Evolutionary conservation across 192 early-diverging fungal species (phyloP).

Genomic region (Coemansia sp.): DNA sequence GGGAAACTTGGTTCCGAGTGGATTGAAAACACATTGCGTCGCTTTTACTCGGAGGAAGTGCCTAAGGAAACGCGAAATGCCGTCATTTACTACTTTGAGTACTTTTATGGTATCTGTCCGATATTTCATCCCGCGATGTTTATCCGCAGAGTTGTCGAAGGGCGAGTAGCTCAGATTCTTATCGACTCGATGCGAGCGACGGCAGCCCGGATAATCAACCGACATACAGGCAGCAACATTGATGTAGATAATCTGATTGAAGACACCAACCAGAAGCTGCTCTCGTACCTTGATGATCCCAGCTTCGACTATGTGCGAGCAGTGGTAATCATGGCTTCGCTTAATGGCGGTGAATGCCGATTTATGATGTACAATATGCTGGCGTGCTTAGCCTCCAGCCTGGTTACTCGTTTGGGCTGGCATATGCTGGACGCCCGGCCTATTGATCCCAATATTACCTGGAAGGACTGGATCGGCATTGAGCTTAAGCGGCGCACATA

Average conservation of each 20-base stretch:
- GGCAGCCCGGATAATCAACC: constrained; percentile 29
- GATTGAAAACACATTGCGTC: constrained; percentile 19
- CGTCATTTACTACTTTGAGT: constrained; percentile 39
- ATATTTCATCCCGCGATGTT: constrained; percentile 46
- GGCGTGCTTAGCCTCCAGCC: constrained; percentile 23
- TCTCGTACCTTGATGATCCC: constrained; percentile 22
- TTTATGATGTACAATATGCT: constrained; percentile 45
- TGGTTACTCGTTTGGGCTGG: constrained; percentile 39
- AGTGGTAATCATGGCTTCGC: constrained; percentile 30
- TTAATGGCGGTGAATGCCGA: constrained; percentile 38
- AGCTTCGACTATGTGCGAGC: constrained; percentile 37
- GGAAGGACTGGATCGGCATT: constrained; percentile 33
- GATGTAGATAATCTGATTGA: constrained; percentile 28
- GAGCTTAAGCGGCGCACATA: constrained; percentile 39
- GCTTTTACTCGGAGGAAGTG: constrained; percentile 44
- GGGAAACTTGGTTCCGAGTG: neutral
- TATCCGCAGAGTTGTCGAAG: constrained; percentile 31
- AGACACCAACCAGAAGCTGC: constrained; percentile 19
- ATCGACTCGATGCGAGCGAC: constrained; percentile 39
- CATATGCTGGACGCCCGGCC: constrained; percentile 22
- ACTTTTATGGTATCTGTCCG: constrained; percentile 43
- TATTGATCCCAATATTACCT: constrained; percentile 7
- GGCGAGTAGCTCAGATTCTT: constrained; percentile 34
- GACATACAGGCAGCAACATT: constrained; percentile 25
- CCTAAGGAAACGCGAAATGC: constrained; percentile 33